Evolutionary conservation across 2,329 filamentous ascomycete species (phyloP), one percentile per base, ranked within the genome.

Genomic region (Sarocladium oryzae): DNA sequence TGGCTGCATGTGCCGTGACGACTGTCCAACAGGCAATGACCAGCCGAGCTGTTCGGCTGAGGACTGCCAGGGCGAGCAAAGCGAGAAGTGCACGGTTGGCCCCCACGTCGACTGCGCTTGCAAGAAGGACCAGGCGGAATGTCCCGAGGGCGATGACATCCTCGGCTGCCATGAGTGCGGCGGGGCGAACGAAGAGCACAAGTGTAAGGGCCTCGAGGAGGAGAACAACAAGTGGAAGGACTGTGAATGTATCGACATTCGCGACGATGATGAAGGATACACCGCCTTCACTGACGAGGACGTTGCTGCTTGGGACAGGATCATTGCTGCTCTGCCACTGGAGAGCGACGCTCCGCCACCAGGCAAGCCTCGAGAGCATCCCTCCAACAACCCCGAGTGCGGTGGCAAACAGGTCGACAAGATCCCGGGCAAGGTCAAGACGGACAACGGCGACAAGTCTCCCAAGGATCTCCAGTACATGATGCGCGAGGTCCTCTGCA

Each of bases 381-480:
- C 37, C 16, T 40, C 37, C 6, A 40, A 40, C 20, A 20, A 40
- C 37, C 37, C 37, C 4, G 23, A 40, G 18, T 40, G 37, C 16
- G 37, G 37, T 8, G 37, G 37, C 37, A 40, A 40, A 7, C 37
- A 40, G 18, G 37, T 40, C 37, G 37, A 40, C 37, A 40, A 23
- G 16, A 40, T 40, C 37, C 37, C 37, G 6, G 18, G 5, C 37
- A 40, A 40, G 37, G 37, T 40, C 16, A 40, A 23, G 18, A 20
- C 18, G 5, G 37, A 40, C 16, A n/a, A 40, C 37, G 37, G 37
- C 20, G 37, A 40, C 13, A 40, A 40, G 37, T 7, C 37, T 7
- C 37, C 37, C 16, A 40, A 40, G 37, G 37, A 40, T n/a, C 37
- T 40, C 4, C 37, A 40, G 16, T 40, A 40, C 37, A 40, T 40